These are phyloP conservation scores for Xylaria sp. DNA, from an alignment of 2,329 filamentous ascomycete genomes.

Conservation along the genomic window DNA sequence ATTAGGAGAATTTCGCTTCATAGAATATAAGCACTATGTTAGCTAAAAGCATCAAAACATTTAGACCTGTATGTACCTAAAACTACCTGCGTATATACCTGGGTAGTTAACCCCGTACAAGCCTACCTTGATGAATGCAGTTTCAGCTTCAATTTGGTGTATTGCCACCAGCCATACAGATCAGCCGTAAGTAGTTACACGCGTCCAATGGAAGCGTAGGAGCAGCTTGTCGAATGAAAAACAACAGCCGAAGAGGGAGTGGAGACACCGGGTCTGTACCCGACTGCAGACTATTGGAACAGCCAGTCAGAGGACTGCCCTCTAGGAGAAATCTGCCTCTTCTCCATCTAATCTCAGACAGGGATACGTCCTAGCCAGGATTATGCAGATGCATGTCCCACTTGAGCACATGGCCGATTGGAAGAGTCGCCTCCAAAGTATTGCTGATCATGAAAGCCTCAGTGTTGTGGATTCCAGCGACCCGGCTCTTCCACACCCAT, in stretches of 20 bases:
- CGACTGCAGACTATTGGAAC: slow-evolving; percentile 1
- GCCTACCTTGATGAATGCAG: not conserved
- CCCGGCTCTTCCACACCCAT: not conserved
- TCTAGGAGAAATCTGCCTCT: not conserved
- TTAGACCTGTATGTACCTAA: not conserved
- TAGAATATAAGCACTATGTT: not conserved
- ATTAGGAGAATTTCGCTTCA: not conserved
- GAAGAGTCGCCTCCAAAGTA: not conserved
- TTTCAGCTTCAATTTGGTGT: slow-evolving; percentile 1
- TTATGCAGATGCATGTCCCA: not conserved
- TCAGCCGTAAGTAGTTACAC: not conserved
- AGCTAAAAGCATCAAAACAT: not conserved
- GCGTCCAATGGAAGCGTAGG: not conserved
- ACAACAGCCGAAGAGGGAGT: not conserved
- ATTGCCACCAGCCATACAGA: slow-evolving; percentile 1
- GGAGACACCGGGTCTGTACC: slow-evolving; percentile 1
- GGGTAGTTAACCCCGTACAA: not conserved
- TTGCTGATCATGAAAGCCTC: not conserved
- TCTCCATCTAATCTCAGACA: not conserved
- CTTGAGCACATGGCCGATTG: not conserved
- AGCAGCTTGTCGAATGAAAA: not conserved
- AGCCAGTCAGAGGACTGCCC: not conserved
- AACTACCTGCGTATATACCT: no score
- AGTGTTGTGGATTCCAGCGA: not conserved
- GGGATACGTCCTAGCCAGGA: not conserved